Conservation (phyloP, 345 rosid species). For the Gossypium thurberi region DNA sequence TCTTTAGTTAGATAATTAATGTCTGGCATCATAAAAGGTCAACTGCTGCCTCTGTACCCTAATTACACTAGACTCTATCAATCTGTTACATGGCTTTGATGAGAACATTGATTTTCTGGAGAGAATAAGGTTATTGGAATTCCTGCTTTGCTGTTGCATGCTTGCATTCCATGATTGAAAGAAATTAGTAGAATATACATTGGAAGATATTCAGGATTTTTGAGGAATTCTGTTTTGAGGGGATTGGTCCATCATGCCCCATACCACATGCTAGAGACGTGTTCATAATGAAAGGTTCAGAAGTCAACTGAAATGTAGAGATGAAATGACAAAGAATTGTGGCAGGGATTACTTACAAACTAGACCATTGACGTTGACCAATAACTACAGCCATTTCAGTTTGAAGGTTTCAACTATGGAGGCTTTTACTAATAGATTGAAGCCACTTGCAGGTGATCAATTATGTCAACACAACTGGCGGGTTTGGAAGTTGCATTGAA, state of each 20-base stretch:
- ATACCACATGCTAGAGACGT: background rate
- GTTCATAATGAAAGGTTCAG: no score
- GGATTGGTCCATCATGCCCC: background rate
- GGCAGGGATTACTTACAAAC: background rate
- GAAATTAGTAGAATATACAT: background rate
- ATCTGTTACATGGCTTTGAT: background rate
- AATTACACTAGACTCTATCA: background rate
- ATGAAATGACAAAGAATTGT: background rate
- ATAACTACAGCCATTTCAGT: background rate
- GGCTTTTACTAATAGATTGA: background rate
- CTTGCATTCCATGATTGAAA: background rate
- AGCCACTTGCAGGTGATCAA: background rate
- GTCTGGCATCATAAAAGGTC: background rate
- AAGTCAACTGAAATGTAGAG: background rate
- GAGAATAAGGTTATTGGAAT: background rate
- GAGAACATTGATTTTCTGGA: background rate
- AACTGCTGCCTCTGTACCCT: background rate
- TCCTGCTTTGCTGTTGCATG: background rate
- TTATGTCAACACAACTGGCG: background rate
- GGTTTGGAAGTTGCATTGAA: background rate
- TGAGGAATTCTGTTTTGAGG: background rate
- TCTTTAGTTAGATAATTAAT: background rate
- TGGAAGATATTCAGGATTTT: background rate
- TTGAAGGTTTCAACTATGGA: constrained; percentile 12
- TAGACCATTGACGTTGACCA: background rate